Evolutionary conservation across 148 eudicot genomes (phyloP), one percentile per base, ranked within the genome.

Genomic region (Amaranthus cruentus): DNA sequence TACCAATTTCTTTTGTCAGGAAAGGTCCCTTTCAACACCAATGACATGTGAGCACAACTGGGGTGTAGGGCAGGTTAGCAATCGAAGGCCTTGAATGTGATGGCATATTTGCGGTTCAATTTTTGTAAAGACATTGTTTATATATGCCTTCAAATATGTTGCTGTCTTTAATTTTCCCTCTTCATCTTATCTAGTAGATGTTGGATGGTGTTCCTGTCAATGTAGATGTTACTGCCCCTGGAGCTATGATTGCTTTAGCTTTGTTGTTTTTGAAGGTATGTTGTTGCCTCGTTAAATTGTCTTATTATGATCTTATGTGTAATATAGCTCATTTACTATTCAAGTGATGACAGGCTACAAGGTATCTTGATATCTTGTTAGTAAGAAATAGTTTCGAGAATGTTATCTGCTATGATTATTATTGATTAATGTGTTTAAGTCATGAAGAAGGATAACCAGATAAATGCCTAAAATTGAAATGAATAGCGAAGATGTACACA

Each of bases 201-300:
- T 72, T 84, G 78, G 98, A 95, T 72, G 97, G 91, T 52, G 69
- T 77, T 58, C 76, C 80, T 55, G 83, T 91, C 71, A 91, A 95
- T 75, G 82, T 95, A 80, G 98, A 95, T 76, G 98, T 95, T 73
- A 95, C 98, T 69, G 98, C 97, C 57, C 98, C 98, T 67, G 98
- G 98, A 61, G 97, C 98, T 69, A 87, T 87, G 70, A 79, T 90
- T 81, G 96, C 98, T 80, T 70, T 95, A 53, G 92, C 92, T 68
- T 82, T 95, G 79, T 88, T 95, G 92, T 95, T 82, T 85, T 79
- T 95, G 75, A 95, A 95, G 98, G 98, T 95, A 86, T 78, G 73
- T 72, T 60, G 8, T 4, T 60, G 63, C 44, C 43, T 28, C 14
- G 63, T 18, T 48, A 66, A 15, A 15, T 66, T 66, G 54, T 66